These are phyloP conservation scores for Backusella macrospora DNA, from an alignment of 192 early-diverging fungal genomes.

Conservation along the genomic window DNA sequence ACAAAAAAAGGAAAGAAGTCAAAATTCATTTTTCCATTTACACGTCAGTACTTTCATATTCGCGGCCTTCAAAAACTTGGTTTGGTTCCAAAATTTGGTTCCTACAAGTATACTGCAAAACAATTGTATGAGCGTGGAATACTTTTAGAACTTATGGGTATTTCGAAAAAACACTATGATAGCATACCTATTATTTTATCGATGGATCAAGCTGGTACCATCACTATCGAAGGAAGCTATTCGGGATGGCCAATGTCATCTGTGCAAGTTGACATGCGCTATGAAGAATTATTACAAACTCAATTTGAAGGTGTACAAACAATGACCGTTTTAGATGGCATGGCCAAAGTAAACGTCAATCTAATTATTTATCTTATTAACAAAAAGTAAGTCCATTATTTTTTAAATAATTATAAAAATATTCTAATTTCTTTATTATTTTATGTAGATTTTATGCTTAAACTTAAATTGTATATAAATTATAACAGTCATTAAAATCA, in stretches of 20 bases:
- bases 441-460: conserved; percentile 1
- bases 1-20: conserved; percentile 68
- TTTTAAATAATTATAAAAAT: background rate
- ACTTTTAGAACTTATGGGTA: conserved; percentile 81
- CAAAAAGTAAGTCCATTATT: conserved; percentile 76
- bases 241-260: conserved; percentile 71
- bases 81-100: conserved; percentile 94
- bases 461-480: background rate
- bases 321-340: conserved; percentile 89
- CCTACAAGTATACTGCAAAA: conserved; percentile 97
- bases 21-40: conserved; percentile 83
- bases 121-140: conserved; percentile 93
- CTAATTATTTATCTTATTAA: conserved; percentile 95
- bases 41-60: conserved; percentile 95
- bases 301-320: conserved; percentile 93
- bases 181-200: conserved; percentile 90
- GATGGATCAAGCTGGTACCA: conserved; percentile 89
- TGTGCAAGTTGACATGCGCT: conserved; percentile 76
- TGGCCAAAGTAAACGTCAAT: conserved; percentile 94
- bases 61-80: conserved; percentile 85
- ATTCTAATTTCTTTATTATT: background rate
- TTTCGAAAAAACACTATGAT: conserved; percentile 83
- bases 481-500: background rate
- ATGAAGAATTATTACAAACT: conserved; percentile 93
- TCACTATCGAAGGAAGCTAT: conserved; percentile 85